phyloP scores from a whole-genome alignment of 768 basidiomycete species.

The Suillus placidus region DNA sequence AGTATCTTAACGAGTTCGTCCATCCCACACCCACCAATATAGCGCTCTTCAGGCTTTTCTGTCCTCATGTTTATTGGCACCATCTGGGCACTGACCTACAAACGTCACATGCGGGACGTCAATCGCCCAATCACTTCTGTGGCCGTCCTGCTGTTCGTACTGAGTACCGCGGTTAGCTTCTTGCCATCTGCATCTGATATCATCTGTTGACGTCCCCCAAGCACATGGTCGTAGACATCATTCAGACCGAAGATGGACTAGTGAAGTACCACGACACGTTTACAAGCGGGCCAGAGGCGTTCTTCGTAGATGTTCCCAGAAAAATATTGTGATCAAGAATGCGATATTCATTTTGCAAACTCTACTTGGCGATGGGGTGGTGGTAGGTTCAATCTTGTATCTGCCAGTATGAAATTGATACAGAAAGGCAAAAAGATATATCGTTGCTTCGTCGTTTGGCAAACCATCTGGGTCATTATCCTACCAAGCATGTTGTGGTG shows the following conservation, averaged over 20 bases:
- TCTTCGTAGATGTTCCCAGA: constrained; percentile 24
- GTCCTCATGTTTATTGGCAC: constrained; percentile 36
- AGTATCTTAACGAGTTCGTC: neutral
- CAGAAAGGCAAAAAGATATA: constrained; percentile 12
- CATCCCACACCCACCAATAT: neutral
- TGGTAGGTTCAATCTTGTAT: constrained; percentile 4
- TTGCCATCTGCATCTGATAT: neutral
- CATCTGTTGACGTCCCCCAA: neutral
- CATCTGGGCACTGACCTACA: constrained; percentile 18
- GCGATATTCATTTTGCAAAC: constrained; percentile 20
- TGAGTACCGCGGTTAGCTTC: constrained; percentile 24
- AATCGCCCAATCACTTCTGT: constrained; percentile 19
- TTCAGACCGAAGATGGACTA: constrained; percentile 20
- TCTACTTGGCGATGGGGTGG: constrained; percentile 10
- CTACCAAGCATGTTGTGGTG: constrained; percentile 12
- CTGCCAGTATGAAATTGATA: neutral
- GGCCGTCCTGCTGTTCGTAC: constrained; percentile 21
- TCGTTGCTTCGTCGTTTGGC: constrained; percentile 19
- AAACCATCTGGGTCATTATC: constrained; percentile 12
- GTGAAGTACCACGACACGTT: constrained; percentile 20
- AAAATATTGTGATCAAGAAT: constrained; percentile 28
- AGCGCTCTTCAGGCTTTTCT: constrained; percentile 31
- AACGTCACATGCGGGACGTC: constrained; percentile 10
- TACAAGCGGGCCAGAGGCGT: constrained; percentile 26
- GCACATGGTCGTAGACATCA: constrained; percentile 20